Evolutionary conservation across 139 green algal species (phyloP).

Genomic region (Diplosphaera chodatii): DNA sequence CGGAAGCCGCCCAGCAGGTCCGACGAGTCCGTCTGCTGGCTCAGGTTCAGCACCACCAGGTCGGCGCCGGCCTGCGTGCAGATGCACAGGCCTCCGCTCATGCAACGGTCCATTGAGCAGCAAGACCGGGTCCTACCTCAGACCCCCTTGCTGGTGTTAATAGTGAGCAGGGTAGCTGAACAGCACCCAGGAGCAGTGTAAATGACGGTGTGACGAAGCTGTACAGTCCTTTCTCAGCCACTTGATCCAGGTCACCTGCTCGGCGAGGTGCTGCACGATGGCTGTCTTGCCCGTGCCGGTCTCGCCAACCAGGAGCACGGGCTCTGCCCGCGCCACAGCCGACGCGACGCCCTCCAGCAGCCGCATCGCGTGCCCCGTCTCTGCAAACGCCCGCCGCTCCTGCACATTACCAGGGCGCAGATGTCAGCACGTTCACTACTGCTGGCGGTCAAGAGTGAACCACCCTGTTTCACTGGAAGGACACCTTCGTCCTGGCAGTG

Average conservation of each 20-base stretch:
- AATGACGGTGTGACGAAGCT: no score
- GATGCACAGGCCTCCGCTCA: not conserved
- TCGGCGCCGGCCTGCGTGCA: slow-evolving; percentile 40
- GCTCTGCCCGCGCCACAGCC: slow-evolving; percentile 59
- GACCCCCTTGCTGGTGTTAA: no score
- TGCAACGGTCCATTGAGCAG: no score
- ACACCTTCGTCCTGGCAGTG: no score
- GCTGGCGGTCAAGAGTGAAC: no score
- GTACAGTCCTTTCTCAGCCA: no score
- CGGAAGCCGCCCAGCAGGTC: slow-evolving; percentile 97
- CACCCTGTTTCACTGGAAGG: no score
- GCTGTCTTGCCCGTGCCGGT: slow-evolving; percentile 98
- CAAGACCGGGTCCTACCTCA: no score
- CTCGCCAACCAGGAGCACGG: slow-evolving; percentile 96
- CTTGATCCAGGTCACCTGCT: slow-evolving; percentile 27
- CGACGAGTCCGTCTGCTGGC: slow-evolving; percentile 89
- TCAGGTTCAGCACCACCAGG: slow-evolving; percentile 94
- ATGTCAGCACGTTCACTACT: no score
- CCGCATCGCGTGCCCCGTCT: slow-evolving; percentile 75
- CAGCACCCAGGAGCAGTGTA: no score
- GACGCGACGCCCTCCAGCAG: slow-evolving; percentile 84
- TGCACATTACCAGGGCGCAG: no score
- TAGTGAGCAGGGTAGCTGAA: no score
- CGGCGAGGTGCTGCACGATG: slow-evolving; percentile 71
- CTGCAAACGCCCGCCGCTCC: slow-evolving; percentile 51